A percentile compares a stretch with the other conserved stretches of the same genome.
Conservation (phyloP, 228 moss, liverwort and hornwort species). For the Sphagnum fallax region DNA sequence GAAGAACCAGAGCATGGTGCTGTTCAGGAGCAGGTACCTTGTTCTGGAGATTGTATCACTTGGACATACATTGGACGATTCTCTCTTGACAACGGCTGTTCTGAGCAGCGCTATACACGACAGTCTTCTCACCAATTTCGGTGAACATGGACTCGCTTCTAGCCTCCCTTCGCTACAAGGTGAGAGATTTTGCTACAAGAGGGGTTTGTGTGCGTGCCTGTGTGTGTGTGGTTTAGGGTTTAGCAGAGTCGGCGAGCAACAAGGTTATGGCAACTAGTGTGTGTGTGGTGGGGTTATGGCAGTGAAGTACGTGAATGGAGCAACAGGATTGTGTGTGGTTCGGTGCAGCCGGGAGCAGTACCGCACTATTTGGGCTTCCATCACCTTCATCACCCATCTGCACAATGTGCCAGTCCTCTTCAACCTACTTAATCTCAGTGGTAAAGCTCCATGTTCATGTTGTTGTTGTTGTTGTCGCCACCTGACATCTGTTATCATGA, state of each 20-base stretch:
- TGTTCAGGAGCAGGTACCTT: conserved; percentile 46
- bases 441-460: conserved; percentile 11
- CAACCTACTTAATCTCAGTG: conserved; percentile 52
- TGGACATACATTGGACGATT: conserved; percentile 24
- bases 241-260: neutral
- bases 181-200: neutral
- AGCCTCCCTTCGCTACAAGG: conserved; percentile 47
- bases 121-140: conserved; percentile 47
- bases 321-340: conserved; percentile 51
- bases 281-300: neutral
- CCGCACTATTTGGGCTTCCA: conserved; percentile 43
- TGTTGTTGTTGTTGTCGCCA: neutral
- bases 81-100: conserved; percentile 15
- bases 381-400: conserved; percentile 47
- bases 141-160: conserved; percentile 35
- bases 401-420: conserved; percentile 37
- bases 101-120: conserved; percentile 34
- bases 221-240: too few relatives aligned
- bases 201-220: neutral
- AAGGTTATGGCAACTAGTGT: too few relatives aligned
- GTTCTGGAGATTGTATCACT: conserved; percentile 43
- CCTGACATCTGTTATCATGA: neutral
- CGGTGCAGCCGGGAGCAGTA: conserved; percentile 50
- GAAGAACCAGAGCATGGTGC: conserved; percentile 25
- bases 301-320: conserved; percentile 61